Evolutionary conservation across 305 asterid genomes (phyloP).

Genomic region (Fraxinus paxiana): DNA sequence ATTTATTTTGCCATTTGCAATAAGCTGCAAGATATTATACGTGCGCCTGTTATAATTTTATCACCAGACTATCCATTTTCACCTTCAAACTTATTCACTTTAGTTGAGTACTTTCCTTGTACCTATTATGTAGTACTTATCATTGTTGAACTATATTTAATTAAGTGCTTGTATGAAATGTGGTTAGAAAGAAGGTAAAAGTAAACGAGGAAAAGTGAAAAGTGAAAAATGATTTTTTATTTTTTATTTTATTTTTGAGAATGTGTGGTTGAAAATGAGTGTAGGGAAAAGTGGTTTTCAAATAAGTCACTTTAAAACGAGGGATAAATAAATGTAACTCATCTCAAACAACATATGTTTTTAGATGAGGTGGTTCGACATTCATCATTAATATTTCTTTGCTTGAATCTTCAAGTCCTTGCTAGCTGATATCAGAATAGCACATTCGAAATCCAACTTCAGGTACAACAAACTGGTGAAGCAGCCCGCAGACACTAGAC

Average conservation of each 20-base stretch:
- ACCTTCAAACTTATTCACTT: neutral
- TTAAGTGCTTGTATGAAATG: neutral
- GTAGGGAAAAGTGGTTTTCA: neutral
- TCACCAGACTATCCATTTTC: neutral
- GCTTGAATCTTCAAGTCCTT: neutral
- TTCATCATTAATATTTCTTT: neutral
- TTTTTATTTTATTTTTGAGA: neutral
- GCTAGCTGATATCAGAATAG: neutral
- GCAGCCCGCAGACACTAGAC: neutral
- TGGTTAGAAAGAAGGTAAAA: neutral
- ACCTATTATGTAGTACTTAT: neutral
- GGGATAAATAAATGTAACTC: neutral
- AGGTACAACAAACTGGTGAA: neutral
- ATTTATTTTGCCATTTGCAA: neutral
- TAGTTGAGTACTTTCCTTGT: neutral
- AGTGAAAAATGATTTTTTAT: neutral
- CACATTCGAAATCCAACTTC: neutral
- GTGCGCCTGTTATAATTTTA: neutral
- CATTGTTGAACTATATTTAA: neutral
- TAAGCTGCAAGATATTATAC: neutral
- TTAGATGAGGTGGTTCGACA: neutral
- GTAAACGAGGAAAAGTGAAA: neutral
- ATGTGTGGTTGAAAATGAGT: neutral
- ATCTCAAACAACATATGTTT: neutral
- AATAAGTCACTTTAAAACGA: neutral